Conservation (phyloP, 371 early-diverging fungal genomes). For the Mucor plumbeus region DNA sequence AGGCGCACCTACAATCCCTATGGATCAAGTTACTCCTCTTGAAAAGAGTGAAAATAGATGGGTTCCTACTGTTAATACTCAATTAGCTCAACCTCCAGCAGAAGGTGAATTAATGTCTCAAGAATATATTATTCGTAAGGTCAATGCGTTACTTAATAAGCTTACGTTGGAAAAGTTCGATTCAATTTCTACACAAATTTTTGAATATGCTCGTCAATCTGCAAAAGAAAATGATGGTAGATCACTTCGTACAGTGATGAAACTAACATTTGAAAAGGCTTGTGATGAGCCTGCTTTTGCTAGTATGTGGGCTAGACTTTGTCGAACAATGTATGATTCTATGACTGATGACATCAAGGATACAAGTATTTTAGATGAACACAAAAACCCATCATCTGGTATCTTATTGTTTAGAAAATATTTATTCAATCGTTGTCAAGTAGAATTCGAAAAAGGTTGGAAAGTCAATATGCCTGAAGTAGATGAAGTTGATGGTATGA, state of each 20-base stretch:
- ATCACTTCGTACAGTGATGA: slow-evolving; percentile 80
- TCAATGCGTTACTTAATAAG: slow-evolving; percentile 92
- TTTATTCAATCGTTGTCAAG: slow-evolving; percentile 90
- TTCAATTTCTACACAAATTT: slow-evolving; percentile 78
- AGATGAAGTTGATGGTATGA: slow-evolving; percentile 60
- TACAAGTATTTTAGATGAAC: slow-evolving; percentile 45
- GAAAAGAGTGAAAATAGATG: slow-evolving; percentile 85
- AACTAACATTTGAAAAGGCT: slow-evolving; percentile 92
- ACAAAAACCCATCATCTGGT: slow-evolving; percentile 64
- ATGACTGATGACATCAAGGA: slow-evolving; percentile 66
- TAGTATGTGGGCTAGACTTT: slow-evolving; percentile 88
- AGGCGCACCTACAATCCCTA: slow-evolving; percentile 61
- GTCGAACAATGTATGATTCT: slow-evolving; percentile 68
- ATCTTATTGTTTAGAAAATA: slow-evolving; percentile 86
- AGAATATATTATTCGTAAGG: slow-evolving; percentile 77
- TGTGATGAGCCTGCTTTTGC: slow-evolving; percentile 92
- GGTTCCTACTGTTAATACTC: slow-evolving; percentile 57
- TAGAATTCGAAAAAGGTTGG: slow-evolving; percentile 89
- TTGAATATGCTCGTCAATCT: slow-evolving; percentile 74
- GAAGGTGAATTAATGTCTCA: slow-evolving; percentile 55
- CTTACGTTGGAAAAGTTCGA: slow-evolving; percentile 94
- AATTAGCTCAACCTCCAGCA: slow-evolving; percentile 22
- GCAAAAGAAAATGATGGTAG: slow-evolving; percentile 70
- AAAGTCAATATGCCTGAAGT: slow-evolving; percentile 62
- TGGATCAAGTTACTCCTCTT: slow-evolving; percentile 75